Evolutionary conservation across 192 early-diverging fungal genomes (phyloP), one percentile per base, ranked within the genome.

Genomic region (Gorgonomyces haynaldii): DNA sequence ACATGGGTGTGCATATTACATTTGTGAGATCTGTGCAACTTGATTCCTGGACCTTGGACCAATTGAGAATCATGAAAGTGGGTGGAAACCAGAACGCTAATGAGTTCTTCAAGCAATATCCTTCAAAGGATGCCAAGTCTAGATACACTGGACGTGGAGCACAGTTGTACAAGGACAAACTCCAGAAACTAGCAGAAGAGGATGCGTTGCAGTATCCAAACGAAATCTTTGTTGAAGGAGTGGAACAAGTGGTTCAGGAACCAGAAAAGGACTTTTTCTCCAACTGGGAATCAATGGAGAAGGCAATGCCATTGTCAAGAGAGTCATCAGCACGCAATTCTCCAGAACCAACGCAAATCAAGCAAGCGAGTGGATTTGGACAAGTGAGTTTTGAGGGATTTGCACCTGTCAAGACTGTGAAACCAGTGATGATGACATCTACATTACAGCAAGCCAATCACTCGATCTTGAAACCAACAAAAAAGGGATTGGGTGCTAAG

Each of bases 1-100:
- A 91, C 54, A 79, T 98, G 63, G 95, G 95, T 30, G 95, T 97
- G 8, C 95, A 98, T 54, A 89, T 97, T 40, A 85, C 83, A 8
- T 97, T 96, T 81, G 95, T 96, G 7, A 88, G 86, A 56, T 98
- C 95, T 5, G 87, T 81, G 0, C 56, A 76, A 19, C 66, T 98
- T 27, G 95, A 98, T 50, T 78, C 81, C 25, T 98, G 93, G 95
- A 74, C 82, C 17, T 76, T 89, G 66, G 84, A 89, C 56, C 95
- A 98, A 67, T 69, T 98, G 28, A 79, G 91, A 31, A 65, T 72
- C 6, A 78, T 78, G 76, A 89, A 89, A 58, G 72, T 84, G 2
- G 86, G 91, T 35, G 95, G 95, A 3, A 98, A 98, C 58, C 68
- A 62, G 13, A 78, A 80, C 29, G 79, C 84, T 5, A 59, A 69